A percentile compares a stretch with the other conserved stretches of the same genome.
Conservation (phyloP, 176 grass and related monocot genomes). For the Carex kokanica region DNA sequence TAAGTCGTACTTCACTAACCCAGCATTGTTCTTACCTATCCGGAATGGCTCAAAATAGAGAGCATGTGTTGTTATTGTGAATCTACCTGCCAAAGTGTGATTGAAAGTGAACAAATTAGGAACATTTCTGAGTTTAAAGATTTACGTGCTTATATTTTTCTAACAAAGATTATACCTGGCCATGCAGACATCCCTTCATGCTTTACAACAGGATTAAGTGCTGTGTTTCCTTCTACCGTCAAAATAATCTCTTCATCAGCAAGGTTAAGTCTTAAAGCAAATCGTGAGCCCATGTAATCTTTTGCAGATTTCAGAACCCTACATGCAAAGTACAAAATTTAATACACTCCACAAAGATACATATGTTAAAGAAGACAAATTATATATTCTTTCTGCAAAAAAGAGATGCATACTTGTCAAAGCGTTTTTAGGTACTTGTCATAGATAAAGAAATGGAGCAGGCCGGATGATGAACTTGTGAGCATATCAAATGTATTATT, state of each 20-base stretch:
- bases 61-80: conserved; percentile 88
- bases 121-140: conserved; percentile 12
- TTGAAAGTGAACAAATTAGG: conserved; percentile 19
- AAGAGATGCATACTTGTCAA: conserved; percentile 55
- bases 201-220: conserved; percentile 64
- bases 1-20: conserved; percentile 60
- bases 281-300: conserved; percentile 35
- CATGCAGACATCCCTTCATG: conserved; percentile 74
- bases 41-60: conserved; percentile 81
- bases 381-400: conserved; percentile 13
- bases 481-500: conserved; percentile 81
- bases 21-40: conserved; percentile 57
- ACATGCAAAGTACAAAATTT: conserved; percentile 4
- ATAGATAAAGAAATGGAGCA: conserved; percentile 76
- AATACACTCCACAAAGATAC: not conserved
- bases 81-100: conserved; percentile 58
- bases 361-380: not conserved
- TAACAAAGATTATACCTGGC: conserved; percentile 54
- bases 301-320: conserved; percentile 61
- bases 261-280: conserved; percentile 49
- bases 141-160: conserved; percentile 10
- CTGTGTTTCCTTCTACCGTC: conserved; percentile 69
- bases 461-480: conserved; percentile 62
- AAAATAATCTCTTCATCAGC: conserved; percentile 65
- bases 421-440: conserved; percentile 87